A percentile compares a stretch with the other conserved stretches of the same genome.
Conservation (phyloP, 495 filamentous ascomycete genomes). For the Penicillium riverlandense region DNA sequence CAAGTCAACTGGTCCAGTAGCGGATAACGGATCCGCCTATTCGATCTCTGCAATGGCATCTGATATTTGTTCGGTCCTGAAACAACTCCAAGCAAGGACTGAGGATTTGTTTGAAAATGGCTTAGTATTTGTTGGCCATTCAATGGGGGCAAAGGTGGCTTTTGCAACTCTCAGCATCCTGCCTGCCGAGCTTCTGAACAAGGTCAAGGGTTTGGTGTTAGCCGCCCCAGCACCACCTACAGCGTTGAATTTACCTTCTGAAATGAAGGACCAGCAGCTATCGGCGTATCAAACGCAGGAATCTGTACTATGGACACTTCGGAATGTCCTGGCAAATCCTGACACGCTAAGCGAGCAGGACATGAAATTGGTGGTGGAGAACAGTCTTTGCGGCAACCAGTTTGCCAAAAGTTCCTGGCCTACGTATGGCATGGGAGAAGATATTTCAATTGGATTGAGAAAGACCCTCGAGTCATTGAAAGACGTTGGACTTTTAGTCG, state of each 20-base stretch:
- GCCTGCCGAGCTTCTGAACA: background rate
- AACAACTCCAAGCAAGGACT: slow-evolving; percentile 4
- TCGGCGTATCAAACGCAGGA: slow-evolving; percentile 23
- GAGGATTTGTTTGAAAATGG: slow-evolving; percentile 10
- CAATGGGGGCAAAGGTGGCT: slow-evolving; percentile 39
- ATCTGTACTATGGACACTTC: slow-evolving; percentile 21
- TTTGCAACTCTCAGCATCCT: slow-evolving; percentile 17
- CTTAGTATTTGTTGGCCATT: slow-evolving; percentile 32
- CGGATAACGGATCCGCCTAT: slow-evolving; percentile 9
- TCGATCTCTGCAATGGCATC: slow-evolving; percentile 19
- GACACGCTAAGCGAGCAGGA: slow-evolving; percentile 10
- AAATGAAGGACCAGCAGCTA: slow-evolving; percentile 30
- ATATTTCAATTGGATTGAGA: slow-evolving; percentile 18
- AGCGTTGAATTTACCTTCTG: slow-evolving; percentile 20
- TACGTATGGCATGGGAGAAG: slow-evolving; percentile 31
- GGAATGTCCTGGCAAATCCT: slow-evolving; percentile 27
- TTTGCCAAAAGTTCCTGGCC: slow-evolving; percentile 33
- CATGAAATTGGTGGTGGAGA: slow-evolving; percentile 14
- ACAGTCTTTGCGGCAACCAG: slow-evolving; percentile 23
- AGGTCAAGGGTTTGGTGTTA: slow-evolving; percentile 26
- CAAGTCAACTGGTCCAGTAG: slow-evolving; percentile 21
- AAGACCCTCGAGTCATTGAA: background rate
- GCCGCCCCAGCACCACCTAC: slow-evolving; percentile 29
- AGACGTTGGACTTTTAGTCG: slow-evolving; percentile 2
- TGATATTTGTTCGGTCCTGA: slow-evolving; percentile 22